Conservation (phyloP, 495 filamentous ascomycete genomes). For the Aspergillus kassunensis region DNA sequence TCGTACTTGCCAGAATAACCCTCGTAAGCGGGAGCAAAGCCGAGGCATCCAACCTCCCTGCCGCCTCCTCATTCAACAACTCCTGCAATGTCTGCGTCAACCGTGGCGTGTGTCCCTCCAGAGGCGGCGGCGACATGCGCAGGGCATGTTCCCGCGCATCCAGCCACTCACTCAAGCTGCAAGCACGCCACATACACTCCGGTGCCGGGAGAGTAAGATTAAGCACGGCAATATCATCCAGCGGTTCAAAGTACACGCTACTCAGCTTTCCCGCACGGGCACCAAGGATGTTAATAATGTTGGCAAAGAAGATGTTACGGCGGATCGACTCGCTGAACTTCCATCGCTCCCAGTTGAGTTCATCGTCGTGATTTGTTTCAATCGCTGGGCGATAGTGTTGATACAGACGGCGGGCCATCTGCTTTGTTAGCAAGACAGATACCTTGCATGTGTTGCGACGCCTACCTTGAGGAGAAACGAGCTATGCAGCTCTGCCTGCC, state of each 20-base stretch:
- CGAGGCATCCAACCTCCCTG: constrained; percentile 1
- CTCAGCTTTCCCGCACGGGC: constrained; percentile 6
- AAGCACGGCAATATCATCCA: constrained; percentile 9
- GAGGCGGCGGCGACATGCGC: neutral
- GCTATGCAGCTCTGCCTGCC: constrained; percentile 6
- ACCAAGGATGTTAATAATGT: constrained; percentile 18
- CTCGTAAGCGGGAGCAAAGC: constrained; percentile 13
- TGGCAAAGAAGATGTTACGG: constrained; percentile 18
- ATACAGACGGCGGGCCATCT: constrained; percentile 16
- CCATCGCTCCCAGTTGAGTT: constrained; percentile 17
- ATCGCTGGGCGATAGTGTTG: constrained; percentile 3
- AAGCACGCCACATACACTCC: constrained; percentile 18
- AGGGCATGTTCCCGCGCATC: constrained; percentile 10
- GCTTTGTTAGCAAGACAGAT: too few relatives aligned
- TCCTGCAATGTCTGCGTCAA: constrained; percentile 12
- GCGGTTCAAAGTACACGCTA: constrained; percentile 13
- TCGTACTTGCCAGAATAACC: constrained; percentile 14
- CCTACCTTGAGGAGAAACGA: constrained; percentile 16
- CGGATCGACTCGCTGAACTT: constrained; percentile 20
- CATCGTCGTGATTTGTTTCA: constrained; percentile 6
- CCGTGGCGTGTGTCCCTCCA: neutral
- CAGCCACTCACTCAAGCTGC: constrained; percentile 16
- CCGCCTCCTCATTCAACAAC: constrained; percentile 5
- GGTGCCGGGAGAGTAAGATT: constrained; percentile 14
- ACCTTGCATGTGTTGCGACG: too few relatives aligned